Evolutionary conservation across 2,329 filamentous ascomycete genomes (phyloP).

Genomic region (Claviceps spartinae): DNA sequence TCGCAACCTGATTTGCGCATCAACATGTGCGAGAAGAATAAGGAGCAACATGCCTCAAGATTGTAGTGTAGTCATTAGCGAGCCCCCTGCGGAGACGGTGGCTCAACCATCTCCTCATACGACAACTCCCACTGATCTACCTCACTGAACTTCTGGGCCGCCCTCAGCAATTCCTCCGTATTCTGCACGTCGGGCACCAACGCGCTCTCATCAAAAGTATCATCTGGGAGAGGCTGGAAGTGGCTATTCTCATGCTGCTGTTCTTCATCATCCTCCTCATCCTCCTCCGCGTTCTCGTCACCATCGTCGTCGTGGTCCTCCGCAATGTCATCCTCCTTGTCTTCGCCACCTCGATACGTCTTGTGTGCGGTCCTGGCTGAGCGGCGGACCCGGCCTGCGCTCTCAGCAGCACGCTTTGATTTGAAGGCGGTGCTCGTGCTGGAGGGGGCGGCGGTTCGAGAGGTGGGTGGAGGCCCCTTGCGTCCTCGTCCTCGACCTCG

Average conservation of each 20-base stretch:
- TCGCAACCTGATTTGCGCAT: neutral
- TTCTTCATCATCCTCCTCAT: constrained; percentile 13
- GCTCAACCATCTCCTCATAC: constrained; percentile 49
- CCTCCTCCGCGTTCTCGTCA: neutral
- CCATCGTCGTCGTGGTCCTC: constrained; percentile 12
- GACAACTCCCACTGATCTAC: constrained; percentile 56
- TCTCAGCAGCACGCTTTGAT: constrained; percentile 11
- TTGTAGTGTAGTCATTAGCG: constrained; percentile 12
- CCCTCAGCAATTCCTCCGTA: constrained; percentile 42
- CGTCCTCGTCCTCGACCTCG: constrained; percentile 9
- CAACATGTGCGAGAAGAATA: no score
- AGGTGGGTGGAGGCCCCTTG: constrained; percentile 9
- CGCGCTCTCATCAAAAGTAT: constrained; percentile 24
- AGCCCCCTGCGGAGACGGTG: constrained; percentile 38
- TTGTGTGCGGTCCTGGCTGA: constrained; percentile 17
- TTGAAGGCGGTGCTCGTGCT: constrained; percentile 13
- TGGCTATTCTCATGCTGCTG: constrained; percentile 24
- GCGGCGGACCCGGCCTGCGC: constrained; percentile 6
- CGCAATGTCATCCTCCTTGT: constrained; percentile 43
- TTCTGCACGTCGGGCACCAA: constrained; percentile 21
- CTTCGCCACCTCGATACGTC: constrained; percentile 41
- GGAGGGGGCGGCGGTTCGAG: constrained; percentile 12
- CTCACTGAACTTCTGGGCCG: constrained; percentile 51
- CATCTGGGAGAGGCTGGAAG: constrained; percentile 31
- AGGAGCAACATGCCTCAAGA: no score